Evolutionary conservation across 2,329 filamentous ascomycete species (phyloP).

Genomic region (Pleomassaria siparia): DNA sequence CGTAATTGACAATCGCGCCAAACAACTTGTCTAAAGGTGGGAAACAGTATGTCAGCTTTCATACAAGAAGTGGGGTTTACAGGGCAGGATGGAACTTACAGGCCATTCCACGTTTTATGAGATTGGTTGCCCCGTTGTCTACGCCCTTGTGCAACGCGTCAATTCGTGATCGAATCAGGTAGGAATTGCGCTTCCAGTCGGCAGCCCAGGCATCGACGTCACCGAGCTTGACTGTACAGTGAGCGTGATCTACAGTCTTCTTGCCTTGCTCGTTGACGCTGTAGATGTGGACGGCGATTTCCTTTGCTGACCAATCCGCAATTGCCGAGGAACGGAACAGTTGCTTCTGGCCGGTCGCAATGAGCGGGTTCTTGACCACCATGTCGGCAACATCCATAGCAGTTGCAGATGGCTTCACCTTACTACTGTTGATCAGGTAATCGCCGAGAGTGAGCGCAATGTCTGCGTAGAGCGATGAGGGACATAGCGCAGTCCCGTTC

Average conservation of each 20-base stretch:
- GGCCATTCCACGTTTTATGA: slow-evolving; percentile 18
- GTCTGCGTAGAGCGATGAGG: slow-evolving; percentile 33
- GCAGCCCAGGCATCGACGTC: slow-evolving; percentile 14
- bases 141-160: slow-evolving; percentile 15
- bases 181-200: slow-evolving; percentile 16
- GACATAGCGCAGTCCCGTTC: slow-evolving; percentile 15
- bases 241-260: slow-evolving; percentile 41
- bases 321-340: slow-evolving; percentile 11
- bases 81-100: too few species aligned
- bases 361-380: slow-evolving; percentile 33
- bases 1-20: slow-evolving; percentile 22
- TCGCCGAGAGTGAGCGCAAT: slow-evolving; percentile 35
- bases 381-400: slow-evolving; percentile 46
- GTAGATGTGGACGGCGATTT: slow-evolving; percentile 36
- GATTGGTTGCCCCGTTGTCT: slow-evolving; percentile 12
- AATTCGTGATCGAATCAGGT: slow-evolving; percentile 20
- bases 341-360: slow-evolving; percentile 11
- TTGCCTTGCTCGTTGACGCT: slow-evolving; percentile 43
- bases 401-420: slow-evolving; percentile 11
- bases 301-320: slow-evolving; percentile 35
- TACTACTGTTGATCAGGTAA: slow-evolving; percentile 17
- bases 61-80: too few species aligned
- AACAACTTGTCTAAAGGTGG: slow-evolving; percentile 29
- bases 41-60: too few species aligned
- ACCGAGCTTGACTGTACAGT: slow-evolving; percentile 30